These are phyloP conservation scores for Boletus eberwhitei DNA, from an alignment of 768 basidiomycete genomes.

Conservation along the genomic window DNA sequence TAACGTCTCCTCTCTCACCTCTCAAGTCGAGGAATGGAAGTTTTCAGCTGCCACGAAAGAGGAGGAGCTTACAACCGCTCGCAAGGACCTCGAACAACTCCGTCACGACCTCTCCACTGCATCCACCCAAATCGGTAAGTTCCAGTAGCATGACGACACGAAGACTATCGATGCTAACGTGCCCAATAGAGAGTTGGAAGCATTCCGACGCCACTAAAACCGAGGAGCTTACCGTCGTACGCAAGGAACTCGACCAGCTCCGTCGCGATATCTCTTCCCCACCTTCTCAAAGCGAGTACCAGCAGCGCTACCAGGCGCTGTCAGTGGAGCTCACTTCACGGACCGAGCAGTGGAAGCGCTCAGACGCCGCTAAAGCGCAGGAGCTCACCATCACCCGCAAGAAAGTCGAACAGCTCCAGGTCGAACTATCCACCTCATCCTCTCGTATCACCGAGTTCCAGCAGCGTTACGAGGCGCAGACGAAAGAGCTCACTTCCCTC, in stretches of 20 bases:
- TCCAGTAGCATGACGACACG: background rate
- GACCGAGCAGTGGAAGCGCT: no score
- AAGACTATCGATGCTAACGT: background rate
- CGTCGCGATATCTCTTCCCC: background rate
- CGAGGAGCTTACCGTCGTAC: background rate
- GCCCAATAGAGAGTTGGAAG: background rate
- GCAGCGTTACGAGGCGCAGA: background rate
- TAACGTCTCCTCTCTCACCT: background rate
- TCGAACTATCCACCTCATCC: no score
- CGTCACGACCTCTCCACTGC: no score
- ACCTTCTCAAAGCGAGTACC: background rate
- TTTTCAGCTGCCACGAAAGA: background rate
- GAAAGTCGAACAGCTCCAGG: no score
- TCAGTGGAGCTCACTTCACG: background rate
- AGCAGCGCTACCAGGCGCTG: background rate
- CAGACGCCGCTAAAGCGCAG: no score
- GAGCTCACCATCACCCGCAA: no score
- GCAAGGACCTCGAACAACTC: background rate
- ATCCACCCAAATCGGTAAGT: background rate
- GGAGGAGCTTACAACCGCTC: background rate
- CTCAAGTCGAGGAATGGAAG: conserved; percentile 2
- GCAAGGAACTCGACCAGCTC: background rate
- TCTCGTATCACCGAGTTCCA: no score
- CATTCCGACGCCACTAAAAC: background rate
- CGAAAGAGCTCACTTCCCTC: background rate